phyloP scores from a whole-genome alignment of 2,329 filamentous ascomycete genomes.

The Periconia macrospinosa region DNA sequence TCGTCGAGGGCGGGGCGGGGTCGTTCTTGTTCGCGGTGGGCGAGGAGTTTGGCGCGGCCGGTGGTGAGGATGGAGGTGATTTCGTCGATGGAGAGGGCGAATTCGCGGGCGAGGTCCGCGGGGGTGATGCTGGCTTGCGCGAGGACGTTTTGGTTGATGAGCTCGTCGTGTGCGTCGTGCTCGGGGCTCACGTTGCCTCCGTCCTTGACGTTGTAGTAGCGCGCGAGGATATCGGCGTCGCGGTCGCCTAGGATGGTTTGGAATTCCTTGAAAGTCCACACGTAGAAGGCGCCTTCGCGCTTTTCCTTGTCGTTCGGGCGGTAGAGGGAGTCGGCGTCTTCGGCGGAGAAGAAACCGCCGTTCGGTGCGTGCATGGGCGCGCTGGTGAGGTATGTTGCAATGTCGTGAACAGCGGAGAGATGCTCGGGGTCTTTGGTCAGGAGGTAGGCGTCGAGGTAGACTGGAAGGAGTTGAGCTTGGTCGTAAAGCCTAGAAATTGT shows the following conservation, averaged over 20 bases:
- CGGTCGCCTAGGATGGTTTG: constrained; percentile 71
- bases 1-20: constrained; percentile 79
- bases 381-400: constrained; percentile 82
- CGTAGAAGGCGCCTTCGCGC: constrained; percentile 89
- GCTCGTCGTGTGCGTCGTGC: constrained; percentile 89
- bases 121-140: constrained; percentile 66
- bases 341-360: constrained; percentile 83
- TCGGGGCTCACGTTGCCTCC: constrained; percentile 84
- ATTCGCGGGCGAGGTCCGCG: constrained; percentile 71
- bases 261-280: constrained; percentile 90
- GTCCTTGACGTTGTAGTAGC: constrained; percentile 80
- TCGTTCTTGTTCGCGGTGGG: constrained; percentile 73
- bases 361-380: constrained; percentile 65
- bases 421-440: constrained; percentile 70
- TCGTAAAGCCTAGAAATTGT: constrained; percentile 66
- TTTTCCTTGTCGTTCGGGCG: constrained; percentile 76
- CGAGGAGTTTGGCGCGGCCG: constrained; percentile 68
- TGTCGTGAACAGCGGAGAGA: constrained; percentile 75
- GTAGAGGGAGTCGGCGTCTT: constrained; percentile 84
- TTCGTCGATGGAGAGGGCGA: constrained; percentile 70
- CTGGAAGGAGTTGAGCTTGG: constrained; percentile 79
- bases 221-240: constrained; percentile 73
- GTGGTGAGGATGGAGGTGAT: constrained; percentile 67
- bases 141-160: constrained; percentile 90
- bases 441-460: constrained; percentile 86